These are phyloP conservation scores for Aspergillus amoenus DNA, from an alignment of 2,329 filamentous ascomycete species.

Conservation along the genomic window DNA sequence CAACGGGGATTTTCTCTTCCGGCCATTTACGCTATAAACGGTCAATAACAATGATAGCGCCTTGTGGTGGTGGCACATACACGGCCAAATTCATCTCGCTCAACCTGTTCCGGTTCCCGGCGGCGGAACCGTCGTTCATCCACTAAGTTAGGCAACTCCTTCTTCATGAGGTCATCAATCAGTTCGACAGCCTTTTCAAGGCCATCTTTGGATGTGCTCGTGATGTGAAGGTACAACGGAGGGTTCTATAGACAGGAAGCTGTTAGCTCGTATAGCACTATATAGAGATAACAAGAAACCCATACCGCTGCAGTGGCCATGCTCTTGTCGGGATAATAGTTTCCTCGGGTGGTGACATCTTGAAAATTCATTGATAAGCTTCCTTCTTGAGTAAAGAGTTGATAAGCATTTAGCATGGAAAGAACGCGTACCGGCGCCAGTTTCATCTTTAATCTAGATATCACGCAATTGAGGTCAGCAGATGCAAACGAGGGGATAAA, in stretches of 20 bases:
- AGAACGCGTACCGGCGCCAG: constrained; percentile 93
- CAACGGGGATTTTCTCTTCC: constrained; percentile 89
- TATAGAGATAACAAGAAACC: constrained; percentile 18
- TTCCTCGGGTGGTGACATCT: constrained; percentile 99
- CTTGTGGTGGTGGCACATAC: constrained; percentile 50
- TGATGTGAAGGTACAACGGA: constrained; percentile 91
- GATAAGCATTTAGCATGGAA: constrained; percentile 45
- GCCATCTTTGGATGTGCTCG: constrained; percentile 87
- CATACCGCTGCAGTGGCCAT: constrained; percentile 92
- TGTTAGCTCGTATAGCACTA: neutral
- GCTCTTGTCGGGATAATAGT: constrained; percentile 94
- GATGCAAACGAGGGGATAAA: constrained; percentile 71
- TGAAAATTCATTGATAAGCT: constrained; percentile 62
- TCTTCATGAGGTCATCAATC: constrained; percentile 93
- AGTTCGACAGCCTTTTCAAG: constrained; percentile 82
- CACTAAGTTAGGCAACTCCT: constrained; percentile 91
- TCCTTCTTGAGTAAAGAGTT: constrained; percentile 51
- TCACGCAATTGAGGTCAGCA: constrained; percentile 89
- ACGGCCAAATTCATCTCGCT: constrained; percentile 86
- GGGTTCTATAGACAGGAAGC: constrained; percentile 64
- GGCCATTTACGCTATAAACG: constrained; percentile 87
- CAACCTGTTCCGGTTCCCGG: constrained; percentile 74
- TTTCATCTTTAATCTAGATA: constrained; percentile 99
- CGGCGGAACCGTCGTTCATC: constrained; percentile 91
- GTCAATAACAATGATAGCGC: constrained; percentile 16